Evolutionary conservation across 495 filamentous ascomycete genomes (phyloP).

Genomic region (Hypoxylon crocopeplum): DNA sequence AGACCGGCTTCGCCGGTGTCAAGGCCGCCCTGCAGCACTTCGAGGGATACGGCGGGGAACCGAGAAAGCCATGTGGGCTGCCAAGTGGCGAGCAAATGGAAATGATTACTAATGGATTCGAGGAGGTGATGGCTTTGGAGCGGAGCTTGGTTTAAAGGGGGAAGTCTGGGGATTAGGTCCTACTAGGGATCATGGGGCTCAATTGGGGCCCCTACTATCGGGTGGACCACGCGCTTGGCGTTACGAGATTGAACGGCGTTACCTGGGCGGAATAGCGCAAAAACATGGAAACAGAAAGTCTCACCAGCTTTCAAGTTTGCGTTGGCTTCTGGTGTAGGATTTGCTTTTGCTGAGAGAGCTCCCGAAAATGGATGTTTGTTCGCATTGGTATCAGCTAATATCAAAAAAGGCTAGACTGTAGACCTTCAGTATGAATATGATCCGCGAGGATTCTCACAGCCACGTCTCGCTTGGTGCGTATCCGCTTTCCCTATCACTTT

Average conservation of each 20-base stretch:
- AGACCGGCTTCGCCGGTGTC: slow-evolving; percentile 79
- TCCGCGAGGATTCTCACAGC: slow-evolving; percentile 14
- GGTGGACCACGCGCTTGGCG: slow-evolving; percentile 30
- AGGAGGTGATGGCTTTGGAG: slow-evolving; percentile 59
- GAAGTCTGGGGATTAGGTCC: slow-evolving; percentile 16
- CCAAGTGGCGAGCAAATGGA: slow-evolving; percentile 61
- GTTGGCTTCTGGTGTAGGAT: slow-evolving; percentile 3
- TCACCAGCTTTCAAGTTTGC: neutral
- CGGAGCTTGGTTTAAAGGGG: slow-evolving; percentile 23
- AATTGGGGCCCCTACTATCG: slow-evolving; percentile 9
- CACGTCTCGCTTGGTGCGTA: slow-evolving; percentile 6
- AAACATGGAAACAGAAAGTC: slow-evolving; percentile 14
- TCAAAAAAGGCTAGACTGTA: slow-evolving; percentile 22
- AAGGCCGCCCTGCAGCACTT: slow-evolving; percentile 81
- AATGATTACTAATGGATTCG: slow-evolving; percentile 68
- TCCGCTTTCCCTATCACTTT: slow-evolving; percentile 1
- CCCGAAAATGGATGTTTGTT: slow-evolving; percentile 17
- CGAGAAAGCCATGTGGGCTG: slow-evolving; percentile 68
- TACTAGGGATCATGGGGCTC: slow-evolving; percentile 21
- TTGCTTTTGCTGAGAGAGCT: neutral
- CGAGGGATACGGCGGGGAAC: slow-evolving; percentile 76
- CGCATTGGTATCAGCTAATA: slow-evolving; percentile 7
- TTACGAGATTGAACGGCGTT: slow-evolving; percentile 36
- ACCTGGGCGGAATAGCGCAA: slow-evolving; percentile 27
- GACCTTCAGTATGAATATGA: slow-evolving; percentile 29